A percentile compares a stretch with the other conserved stretches of the same genome.
These are phyloP conservation scores for Suillus subalutaceus DNA, from an alignment of 768 basidiomycete genomes.

Conservation along the genomic window DNA sequence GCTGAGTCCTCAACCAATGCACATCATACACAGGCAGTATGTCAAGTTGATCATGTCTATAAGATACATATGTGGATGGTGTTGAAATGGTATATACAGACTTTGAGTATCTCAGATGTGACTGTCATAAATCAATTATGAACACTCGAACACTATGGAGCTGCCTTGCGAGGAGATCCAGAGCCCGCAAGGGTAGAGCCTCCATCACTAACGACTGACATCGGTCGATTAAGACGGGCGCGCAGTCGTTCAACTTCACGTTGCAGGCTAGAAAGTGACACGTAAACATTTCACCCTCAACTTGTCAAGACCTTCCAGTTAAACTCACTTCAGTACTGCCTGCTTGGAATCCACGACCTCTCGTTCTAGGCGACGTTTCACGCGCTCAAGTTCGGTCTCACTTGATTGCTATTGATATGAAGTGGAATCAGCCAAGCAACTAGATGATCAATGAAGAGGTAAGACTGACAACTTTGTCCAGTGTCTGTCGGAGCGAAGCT, in stretches of 20 bases:
- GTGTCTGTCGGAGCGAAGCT: constrained; percentile 52
- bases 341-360: constrained; percentile 78
- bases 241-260: constrained; percentile 71
- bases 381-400: constrained; percentile 66
- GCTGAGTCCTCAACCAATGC: background rate
- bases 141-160: constrained; percentile 17
- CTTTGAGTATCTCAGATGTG: background rate
- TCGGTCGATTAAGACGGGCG: constrained; percentile 63
- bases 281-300: background rate
- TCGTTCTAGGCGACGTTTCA: constrained; percentile 75
- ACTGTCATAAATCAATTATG: constrained; percentile 5
- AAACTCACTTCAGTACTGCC: constrained; percentile 62
- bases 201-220: constrained; percentile 34
- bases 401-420: constrained; percentile 59
- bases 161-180: constrained; percentile 33
- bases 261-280: constrained; percentile 47
- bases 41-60: background rate
- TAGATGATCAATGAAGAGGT: constrained; percentile 2
- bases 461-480: constrained; percentile 62
- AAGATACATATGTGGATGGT: background rate
- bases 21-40: background rate
- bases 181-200: constrained; percentile 11
- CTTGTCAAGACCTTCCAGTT: background rate
- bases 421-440: constrained; percentile 10
- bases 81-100: constrained; percentile 4